Base-by-base conservation (phyloP, 176 grass and related monocot species). In the Pontederia paniculata region DNA sequence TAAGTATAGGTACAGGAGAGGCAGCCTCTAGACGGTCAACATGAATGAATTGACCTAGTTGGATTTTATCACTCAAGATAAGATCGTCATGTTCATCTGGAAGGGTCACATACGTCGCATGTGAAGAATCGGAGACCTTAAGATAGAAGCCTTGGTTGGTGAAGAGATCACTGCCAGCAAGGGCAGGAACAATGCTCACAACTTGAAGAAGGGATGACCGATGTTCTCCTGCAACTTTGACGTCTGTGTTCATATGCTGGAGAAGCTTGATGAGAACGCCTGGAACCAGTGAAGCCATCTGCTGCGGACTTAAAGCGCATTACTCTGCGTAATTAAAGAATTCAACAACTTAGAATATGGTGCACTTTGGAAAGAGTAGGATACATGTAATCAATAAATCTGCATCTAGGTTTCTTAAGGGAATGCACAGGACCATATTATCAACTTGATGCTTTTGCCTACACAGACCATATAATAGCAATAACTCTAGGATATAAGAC, bases 191-290 rank as follows among this genome's bases (percentile, higher is more conserved):
- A 44, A 67, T 67, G 17, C 64, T 44, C 9, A 67, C 64, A 22
- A 67, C 49, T 13, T 67, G 64, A 18, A 67, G 64, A 37, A 67
- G 64, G 2, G 48, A 42, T 13, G 50, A 67, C 0, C 64, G 64
- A 13, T 67, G 64, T 16, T 67, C 64, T 43, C 64, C 64, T 16
- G 50, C 28, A 44, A 67, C 31, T 28, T 67, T 67, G 16, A 54
- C 64, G 43, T 54, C 64, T 3, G 64, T 67, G 5, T 54, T 67
- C 64, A 54, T 67, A 8, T 67, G 64, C 25, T 67, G 64, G 9
- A 67, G 64, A 50, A 67, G 64, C 64, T 67, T 67, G 64, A 67
- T 52, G 31, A 67, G 64, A 50, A 53, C 64, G 44, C 64, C 64
- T 0, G 64, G 64, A 50, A 54, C 64, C 50, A 67, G 15, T 7